These are phyloP conservation scores for Hypoxylon intermedium DNA, from an alignment of 495 filamentous ascomycete species.

Conservation along the genomic window DNA sequence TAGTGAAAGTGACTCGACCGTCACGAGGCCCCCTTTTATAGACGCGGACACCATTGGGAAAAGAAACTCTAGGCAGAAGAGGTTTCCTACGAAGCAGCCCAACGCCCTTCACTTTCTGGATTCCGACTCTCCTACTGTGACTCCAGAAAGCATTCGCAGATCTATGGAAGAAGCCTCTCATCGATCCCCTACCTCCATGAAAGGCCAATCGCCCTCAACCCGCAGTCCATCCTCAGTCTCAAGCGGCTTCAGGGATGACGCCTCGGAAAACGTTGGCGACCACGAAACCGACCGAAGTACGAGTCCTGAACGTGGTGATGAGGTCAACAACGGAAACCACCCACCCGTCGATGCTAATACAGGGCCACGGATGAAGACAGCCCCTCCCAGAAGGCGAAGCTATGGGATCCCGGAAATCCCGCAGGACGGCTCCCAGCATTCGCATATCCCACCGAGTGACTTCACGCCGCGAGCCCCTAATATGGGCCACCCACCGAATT, in stretches of 20 bases:
- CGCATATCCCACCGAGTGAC: constrained; percentile 39
- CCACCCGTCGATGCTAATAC: constrained; percentile 2
- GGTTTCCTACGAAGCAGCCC: constrained; percentile 22
- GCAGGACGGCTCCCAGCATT: constrained; percentile 38
- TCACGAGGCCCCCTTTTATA: constrained; percentile 41
- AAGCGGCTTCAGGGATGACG: constrained; percentile 47
- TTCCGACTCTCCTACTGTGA: constrained; percentile 41
- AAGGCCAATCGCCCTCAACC: constrained; percentile 32
- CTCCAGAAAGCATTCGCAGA: constrained; percentile 41
- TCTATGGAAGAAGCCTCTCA: constrained; percentile 40
- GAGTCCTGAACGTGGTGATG: constrained; percentile 49
- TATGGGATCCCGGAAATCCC: constrained; percentile 49
- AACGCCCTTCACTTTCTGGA: constrained; percentile 47
- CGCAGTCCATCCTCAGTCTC: constrained; percentile 45
- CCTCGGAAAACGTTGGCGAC: constrained; percentile 41
- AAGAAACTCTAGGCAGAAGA: constrained; percentile 41
- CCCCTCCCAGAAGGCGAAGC: constrained; percentile 28
- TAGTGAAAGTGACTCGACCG: constrained; percentile 46
- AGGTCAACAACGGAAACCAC: constrained; percentile 33
- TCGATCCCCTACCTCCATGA: constrained; percentile 39
- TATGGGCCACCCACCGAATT: constrained; percentile 38
- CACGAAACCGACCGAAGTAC: constrained; percentile 56
- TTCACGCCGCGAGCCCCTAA: constrained; percentile 40
- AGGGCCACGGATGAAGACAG: constrained; percentile 16
- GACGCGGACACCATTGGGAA: constrained; percentile 43